These are phyloP conservation scores for Pseudocercospora pini-densiflorae DNA, from an alignment of 2,329 filamentous ascomycete genomes.

Conservation along the genomic window DNA sequence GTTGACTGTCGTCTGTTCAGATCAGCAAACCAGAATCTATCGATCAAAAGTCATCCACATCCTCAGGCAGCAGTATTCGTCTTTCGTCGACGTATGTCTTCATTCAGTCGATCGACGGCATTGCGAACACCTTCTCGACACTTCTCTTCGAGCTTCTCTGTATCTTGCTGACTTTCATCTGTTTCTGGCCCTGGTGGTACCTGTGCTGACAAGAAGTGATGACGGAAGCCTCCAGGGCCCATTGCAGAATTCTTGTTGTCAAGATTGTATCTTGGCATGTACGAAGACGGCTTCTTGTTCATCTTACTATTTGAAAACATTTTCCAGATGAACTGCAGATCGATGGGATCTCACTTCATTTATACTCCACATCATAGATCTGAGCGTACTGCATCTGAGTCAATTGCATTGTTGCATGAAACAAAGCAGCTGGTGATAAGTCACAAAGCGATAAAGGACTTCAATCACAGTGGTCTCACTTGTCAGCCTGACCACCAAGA, in stretches of 20 bases:
- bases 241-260: neutral
- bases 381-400: neutral
- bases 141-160: neutral
- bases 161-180: neutral
- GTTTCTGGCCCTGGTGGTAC: neutral
- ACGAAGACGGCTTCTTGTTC: neutral
- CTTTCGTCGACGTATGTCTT: neutral
- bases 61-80: neutral
- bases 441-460: neutral
- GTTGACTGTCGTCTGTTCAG: neutral
- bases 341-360: neutral
- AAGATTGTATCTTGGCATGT: neutral
- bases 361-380: neutral
- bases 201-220: neutral
- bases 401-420: neutral
- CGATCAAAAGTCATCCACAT: neutral
- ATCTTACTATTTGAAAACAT: neutral
- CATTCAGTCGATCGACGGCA: neutral
- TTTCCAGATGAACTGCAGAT: neutral
- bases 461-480: neutral
- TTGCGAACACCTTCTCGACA: neutral
- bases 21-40: neutral
- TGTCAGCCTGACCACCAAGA: neutral
- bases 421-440: neutral
- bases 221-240: neutral